Base-by-base conservation (phyloP, 345 rosid genomes). In the Gossypium thurberi region DNA sequence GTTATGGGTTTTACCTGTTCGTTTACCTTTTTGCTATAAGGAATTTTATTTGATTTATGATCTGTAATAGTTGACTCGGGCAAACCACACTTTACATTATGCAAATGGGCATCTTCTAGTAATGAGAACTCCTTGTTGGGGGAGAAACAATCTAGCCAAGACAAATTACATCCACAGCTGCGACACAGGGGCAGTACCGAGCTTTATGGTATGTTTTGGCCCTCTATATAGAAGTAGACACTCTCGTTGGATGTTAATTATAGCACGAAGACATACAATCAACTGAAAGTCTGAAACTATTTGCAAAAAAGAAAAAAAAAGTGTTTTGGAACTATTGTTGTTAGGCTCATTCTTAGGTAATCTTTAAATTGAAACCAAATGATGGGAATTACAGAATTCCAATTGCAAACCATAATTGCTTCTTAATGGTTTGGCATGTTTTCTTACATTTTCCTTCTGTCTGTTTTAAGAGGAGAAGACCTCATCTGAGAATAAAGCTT, bases 91-190 rank as follows among this genome's bases (percentile, higher is more conserved):
- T 92, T 92, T 75, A 72, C 65, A 73, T 82, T 95, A 79, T 77
- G 85, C 42, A 92, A 88, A 80, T 95, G 97, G 99, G 92, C 74
- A 42, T 82, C 90, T 2, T 75, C 78, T n/a, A 79, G 74, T 47
- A 68, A 74, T 53, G 72, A 47, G n/a, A 79, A 76, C 56, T 69
- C 73, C 74, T 78, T 69, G 67, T 52, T 37, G 71, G 75, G 50
- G 48, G 85, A 83, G 62, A 68, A 58, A 66, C 79, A 53, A 26
- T 61, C 79, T 11, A 70, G 75, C 51, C 82, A 79, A 43, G 86
- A 74, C 61, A 77, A 78, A 48, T 78, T 79, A 69, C 80, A 28
- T 76, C 79, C 80, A 57, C 85, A 76, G 80, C 80, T 85, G 81
- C 87, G 87, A 21, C 79, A 70, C 63, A 80, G 89, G 69, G 85